A percentile compares a stretch with the other conserved stretches of the same genome.
Conservation (phyloP, 768 basidiomycete species). For the Lactifluus pinguis region DNA sequence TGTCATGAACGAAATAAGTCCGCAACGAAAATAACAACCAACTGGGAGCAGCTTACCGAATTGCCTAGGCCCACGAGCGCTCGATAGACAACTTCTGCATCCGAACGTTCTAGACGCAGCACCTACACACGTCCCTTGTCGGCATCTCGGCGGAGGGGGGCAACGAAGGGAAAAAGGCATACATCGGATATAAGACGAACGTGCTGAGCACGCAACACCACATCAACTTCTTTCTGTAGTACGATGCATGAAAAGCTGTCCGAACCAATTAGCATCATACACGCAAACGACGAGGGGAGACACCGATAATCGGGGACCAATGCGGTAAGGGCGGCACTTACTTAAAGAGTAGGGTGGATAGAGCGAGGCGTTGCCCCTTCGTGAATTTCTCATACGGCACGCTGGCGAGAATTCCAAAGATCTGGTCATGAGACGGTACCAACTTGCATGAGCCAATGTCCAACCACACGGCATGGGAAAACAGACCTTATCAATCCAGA, state of each 20-base stretch:
- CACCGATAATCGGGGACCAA: background rate
- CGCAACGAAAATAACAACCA: conserved; percentile 1
- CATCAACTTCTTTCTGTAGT: conserved; percentile 35
- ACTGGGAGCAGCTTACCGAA: conserved; percentile 35
- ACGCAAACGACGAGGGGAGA: background rate
- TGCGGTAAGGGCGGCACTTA: conserved; percentile 32
- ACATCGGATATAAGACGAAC: conserved; percentile 42
- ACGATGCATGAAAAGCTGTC: conserved; percentile 58
- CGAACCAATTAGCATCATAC: conserved; percentile 7
- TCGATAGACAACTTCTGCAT: conserved; percentile 65
- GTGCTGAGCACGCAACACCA: conserved; percentile 33
- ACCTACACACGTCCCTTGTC: conserved; percentile 26
- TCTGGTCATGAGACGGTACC: conserved; percentile 30
- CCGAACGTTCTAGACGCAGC: conserved; percentile 40
- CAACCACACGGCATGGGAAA: background rate
- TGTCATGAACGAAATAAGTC: background rate
- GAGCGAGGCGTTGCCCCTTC: conserved; percentile 64
- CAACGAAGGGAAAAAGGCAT: conserved; percentile 12
- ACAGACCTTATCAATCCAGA: conserved; percentile 46
- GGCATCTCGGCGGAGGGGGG: background rate
- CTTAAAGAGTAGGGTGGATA: conserved; percentile 86
- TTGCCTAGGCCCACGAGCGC: conserved; percentile 68
- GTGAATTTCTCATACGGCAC: conserved; percentile 46
- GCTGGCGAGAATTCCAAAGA: conserved; percentile 44
- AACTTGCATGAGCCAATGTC: background rate